Evolutionary conservation across 1,284 basidiomycete species (phyloP), one percentile per base, ranked within the genome.

Genomic region (Clitocybe nebularis): DNA sequence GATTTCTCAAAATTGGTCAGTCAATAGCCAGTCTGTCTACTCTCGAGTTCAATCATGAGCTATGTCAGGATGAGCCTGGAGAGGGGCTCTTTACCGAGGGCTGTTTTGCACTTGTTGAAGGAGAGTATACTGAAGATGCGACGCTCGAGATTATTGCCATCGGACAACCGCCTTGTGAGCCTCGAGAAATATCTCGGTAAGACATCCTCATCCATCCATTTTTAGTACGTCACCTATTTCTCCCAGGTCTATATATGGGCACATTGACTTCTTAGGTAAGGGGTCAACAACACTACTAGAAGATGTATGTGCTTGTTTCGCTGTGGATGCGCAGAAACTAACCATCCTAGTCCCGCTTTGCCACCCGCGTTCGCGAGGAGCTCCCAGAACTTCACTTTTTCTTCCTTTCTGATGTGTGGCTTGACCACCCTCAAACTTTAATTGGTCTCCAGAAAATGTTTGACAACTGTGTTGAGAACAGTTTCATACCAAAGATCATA

Each of bases 21-120:
- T 64, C 17, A 5, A 22, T 6, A 28, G 4, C 16, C 14, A 14
- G 39, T 16, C 3, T 14, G 5, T n/a, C 26, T 29, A 25, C 45
- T 20, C 32, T 38, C 39, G 34, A 43, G 30, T 44, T 36, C 39
- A 22, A 28, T 28, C 20, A 41, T 45, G 45, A 21, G 50, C 32
- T 29, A 36, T 24, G 23, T 34, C 50, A 93, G 93, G 89, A 91
- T 47, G 79, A 83, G 47, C 94, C 95, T 4, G 93, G 93, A 33
- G 94, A 97, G 61, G 96, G 96, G 0, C 66, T 99, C 10, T 99
- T 98, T 58, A 97, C 94, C 0, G 94, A 99, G 63, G 96, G 96
- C 0, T 92, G 87, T 47, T 88, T 97, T 64, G 91, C 93, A 1
- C 76, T 99, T 6, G 83, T 98, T 0, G 96, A 99, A 65, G 96